Evolutionary conservation across 176 grass and related monocot genomes (phyloP).

Genomic region (Oryza coarctata): DNA sequence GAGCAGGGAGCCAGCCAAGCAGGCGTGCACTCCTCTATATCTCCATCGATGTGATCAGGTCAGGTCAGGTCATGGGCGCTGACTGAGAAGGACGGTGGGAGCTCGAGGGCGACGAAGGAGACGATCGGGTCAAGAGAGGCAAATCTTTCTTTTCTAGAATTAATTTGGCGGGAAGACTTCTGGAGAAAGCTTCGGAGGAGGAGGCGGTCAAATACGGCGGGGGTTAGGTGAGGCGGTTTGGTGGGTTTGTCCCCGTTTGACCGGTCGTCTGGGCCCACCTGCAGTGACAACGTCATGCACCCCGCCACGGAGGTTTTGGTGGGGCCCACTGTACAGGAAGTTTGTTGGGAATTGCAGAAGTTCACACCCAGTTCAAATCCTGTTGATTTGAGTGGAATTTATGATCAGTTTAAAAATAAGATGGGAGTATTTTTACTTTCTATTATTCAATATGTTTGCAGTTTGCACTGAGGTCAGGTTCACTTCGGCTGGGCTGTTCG

Average conservation of each 20-base stretch:
- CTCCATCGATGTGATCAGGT: background rate
- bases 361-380: too few relatives aligned
- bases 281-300: background rate
- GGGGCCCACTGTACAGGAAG: background rate
- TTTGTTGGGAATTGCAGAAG: background rate
- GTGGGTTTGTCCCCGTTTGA: background rate
- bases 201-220: slow-evolving; percentile 35
- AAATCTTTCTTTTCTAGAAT: background rate
- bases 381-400: background rate
- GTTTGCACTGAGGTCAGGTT: too few relatives aligned
- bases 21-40: background rate
- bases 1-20: background rate
- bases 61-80: background rate
- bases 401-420: background rate
- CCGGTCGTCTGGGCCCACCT: background rate
- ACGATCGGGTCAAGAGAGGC: slow-evolving; percentile 40
- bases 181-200: slow-evolving; percentile 1
- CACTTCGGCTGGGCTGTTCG: too few relatives aligned
- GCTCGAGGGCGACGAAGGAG: slow-evolving; percentile 3
- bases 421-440: too few relatives aligned
- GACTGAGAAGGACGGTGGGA: background rate
- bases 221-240: background rate
- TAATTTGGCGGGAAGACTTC: background rate
- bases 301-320: background rate
- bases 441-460: too few relatives aligned